Percentiles rank a stretch among this genome's conserved stretches.
These are phyloP conservation scores for Huntiella savannae DNA, from an alignment of 2,329 filamentous ascomycete genomes.

Conservation along the genomic window DNA sequence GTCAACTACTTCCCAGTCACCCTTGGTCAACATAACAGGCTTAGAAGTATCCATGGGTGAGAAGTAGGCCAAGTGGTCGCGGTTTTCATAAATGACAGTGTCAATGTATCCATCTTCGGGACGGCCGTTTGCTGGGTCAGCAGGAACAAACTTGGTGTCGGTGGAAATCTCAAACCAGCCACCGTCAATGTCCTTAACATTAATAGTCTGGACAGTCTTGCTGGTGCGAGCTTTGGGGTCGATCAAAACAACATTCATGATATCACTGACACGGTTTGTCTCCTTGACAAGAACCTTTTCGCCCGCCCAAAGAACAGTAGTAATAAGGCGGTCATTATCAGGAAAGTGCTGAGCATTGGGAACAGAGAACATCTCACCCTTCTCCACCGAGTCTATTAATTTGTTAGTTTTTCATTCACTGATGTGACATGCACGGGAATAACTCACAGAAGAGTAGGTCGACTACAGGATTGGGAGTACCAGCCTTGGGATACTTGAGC, in stretches of 20 bases:
- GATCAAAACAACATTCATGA: constrained; percentile 72
- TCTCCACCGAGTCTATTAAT: constrained; percentile 45
- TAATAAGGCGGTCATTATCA: constrained; percentile 73
- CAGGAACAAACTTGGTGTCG: constrained; percentile 68
- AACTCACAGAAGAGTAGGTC: constrained; percentile 52
- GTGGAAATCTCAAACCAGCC: constrained; percentile 95
- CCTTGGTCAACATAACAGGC: constrained; percentile 73
- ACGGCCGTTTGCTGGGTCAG: constrained; percentile 57
- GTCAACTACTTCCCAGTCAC: constrained; percentile 78
- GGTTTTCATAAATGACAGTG: constrained; percentile 66
- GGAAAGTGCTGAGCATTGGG: constrained; percentile 58
- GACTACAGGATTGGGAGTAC: constrained; percentile 80
- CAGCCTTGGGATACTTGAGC: constrained; percentile 96
- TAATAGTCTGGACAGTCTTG: constrained; percentile 57
- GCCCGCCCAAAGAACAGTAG: constrained; percentile 81
- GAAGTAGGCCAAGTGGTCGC: constrained; percentile 87
- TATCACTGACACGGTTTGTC: constrained; percentile 83
- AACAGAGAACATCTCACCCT: constrained; percentile 62
- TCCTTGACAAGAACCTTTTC: constrained; percentile 71
- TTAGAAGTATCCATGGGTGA: constrained; percentile 64
- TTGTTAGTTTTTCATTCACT: neutral
- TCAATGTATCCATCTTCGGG: constrained; percentile 82
- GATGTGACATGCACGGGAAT: neutral
- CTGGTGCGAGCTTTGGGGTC: constrained; percentile 57
- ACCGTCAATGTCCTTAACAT: constrained; percentile 72